Evolutionary conservation across 2,329 filamentous ascomycete species (phyloP).

Genomic region (Elsinoe arachidis): DNA sequence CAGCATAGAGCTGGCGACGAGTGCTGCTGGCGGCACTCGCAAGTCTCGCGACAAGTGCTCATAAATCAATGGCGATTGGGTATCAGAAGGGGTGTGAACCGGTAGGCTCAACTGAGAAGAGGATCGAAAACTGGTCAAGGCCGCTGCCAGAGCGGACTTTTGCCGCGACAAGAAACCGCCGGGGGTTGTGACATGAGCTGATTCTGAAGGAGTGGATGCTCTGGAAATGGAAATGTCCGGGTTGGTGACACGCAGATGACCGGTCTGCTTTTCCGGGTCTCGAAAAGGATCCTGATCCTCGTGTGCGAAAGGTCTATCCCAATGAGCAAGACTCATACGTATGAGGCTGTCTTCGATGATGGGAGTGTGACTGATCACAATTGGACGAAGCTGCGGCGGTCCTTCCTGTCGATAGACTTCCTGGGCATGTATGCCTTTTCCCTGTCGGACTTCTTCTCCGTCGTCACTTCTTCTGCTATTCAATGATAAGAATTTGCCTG

Average conservation of each 20-base stretch:
- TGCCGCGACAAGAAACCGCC: conserved; percentile 10
- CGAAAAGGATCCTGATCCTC: conserved; percentile 24
- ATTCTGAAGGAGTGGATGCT: conserved; percentile 9
- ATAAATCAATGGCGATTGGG: conserved; percentile 4
- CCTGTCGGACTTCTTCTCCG: conserved; percentile 4
- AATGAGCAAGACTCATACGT: conserved; percentile 26
- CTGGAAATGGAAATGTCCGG: conserved; percentile 19
- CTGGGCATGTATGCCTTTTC: conserved; percentile 9
- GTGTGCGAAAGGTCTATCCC: conserved; percentile 26
- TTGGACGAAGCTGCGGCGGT: background rate
- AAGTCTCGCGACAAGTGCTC: conserved; percentile 6
- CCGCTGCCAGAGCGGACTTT: conserved; percentile 12
- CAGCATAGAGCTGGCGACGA: background rate
- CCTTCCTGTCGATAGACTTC: conserved; percentile 5
- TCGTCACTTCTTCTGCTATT: conserved; percentile 10
- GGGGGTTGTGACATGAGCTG: background rate
- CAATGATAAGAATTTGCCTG: background rate
- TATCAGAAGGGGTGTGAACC: conserved; percentile 5
- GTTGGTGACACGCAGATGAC: conserved; percentile 26
- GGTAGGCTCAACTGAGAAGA: conserved; percentile 6
- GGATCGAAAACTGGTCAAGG: background rate
- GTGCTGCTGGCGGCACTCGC: background rate
- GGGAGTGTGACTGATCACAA: conserved; percentile 6
- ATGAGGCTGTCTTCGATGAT: conserved; percentile 28
- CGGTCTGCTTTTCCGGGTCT: conserved; percentile 21